Percentiles rank a stretch among this genome's conserved stretches.
phyloP scores from a whole-genome alignment of 2,329 filamentous ascomycete species.

The Colletotrichum magnum region DNA sequence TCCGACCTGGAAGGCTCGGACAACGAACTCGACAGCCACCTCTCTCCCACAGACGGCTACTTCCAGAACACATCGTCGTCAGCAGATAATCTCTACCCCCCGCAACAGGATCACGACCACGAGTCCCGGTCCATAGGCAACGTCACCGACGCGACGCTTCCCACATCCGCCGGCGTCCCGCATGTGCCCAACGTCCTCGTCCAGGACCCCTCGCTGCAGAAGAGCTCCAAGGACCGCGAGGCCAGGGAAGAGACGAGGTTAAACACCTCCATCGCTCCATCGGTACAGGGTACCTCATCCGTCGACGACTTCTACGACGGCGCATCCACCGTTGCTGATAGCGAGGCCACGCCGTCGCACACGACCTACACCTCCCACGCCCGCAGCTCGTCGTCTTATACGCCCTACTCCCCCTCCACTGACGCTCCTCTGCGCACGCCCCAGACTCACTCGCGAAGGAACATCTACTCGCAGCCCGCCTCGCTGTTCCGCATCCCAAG shows the following conservation, averaged over 20 bases:
- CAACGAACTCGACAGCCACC: slow-evolving; percentile 43
- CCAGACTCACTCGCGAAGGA: slow-evolving; percentile 36
- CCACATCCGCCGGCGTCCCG: slow-evolving; percentile 54
- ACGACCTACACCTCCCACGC: slow-evolving; percentile 24
- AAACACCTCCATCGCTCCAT: slow-evolving; percentile 43
- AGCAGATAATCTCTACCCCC: slow-evolving; percentile 44
- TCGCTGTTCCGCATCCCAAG: slow-evolving; percentile 42
- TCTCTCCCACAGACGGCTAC: slow-evolving; percentile 68
- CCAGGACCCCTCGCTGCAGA: slow-evolving; percentile 61
- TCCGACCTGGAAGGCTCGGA: slow-evolving; percentile 42
- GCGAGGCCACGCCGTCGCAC: slow-evolving; percentile 36
- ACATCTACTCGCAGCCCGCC: slow-evolving; percentile 19
- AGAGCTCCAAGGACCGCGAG: slow-evolving; percentile 58
- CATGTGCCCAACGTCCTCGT: slow-evolving; percentile 64
- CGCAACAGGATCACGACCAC: slow-evolving; percentile 32
- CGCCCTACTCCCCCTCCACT: slow-evolving; percentile 33
- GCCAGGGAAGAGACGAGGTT: slow-evolving; percentile 57
- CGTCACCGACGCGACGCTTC: slow-evolving; percentile 44
- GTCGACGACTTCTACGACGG: slow-evolving; percentile 26
- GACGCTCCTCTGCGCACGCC: slow-evolving; percentile 37
- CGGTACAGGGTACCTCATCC: slow-evolving; percentile 21
- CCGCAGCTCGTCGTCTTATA: slow-evolving; percentile 39
- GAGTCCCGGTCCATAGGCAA: slow-evolving; percentile 17
- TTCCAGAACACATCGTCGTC: slow-evolving; percentile 57
- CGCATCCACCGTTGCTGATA: slow-evolving; percentile 32